These are phyloP conservation scores for Naematelia encephala DNA, from an alignment of 768 basidiomycete genomes.

Conservation along the genomic window DNA sequence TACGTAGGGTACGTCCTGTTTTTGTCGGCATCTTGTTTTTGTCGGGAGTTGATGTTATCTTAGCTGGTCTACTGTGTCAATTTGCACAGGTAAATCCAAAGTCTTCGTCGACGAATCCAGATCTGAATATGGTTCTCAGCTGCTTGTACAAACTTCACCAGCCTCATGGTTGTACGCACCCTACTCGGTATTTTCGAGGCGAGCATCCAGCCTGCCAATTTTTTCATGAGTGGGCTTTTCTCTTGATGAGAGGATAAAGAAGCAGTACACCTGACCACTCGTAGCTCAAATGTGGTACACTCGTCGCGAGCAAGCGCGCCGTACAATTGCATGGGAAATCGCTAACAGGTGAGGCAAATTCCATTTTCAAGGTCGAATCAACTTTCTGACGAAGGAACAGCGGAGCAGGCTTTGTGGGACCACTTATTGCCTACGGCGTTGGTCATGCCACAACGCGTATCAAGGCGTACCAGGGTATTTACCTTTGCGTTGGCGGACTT, in stretches of 20 bases:
- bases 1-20: background rate
- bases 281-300: constrained; percentile 48
- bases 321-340: constrained; percentile 47
- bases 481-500: constrained; percentile 37
- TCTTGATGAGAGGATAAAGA: too few relatives aligned
- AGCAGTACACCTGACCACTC: too few relatives aligned
- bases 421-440: constrained; percentile 28
- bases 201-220: constrained; percentile 56
- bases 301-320: constrained; percentile 30
- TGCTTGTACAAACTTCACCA: constrained; percentile 36
- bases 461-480: constrained; percentile 41
- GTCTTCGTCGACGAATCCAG: too few relatives aligned
- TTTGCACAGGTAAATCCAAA: too few relatives aligned
- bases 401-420: constrained; percentile 28
- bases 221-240: too few relatives aligned
- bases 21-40: too few relatives aligned
- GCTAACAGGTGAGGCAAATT: too few relatives aligned
- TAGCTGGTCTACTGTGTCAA: too few relatives aligned
- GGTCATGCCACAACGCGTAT: constrained; percentile 17
- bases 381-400: constrained; percentile 24
- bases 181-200: constrained; percentile 56
- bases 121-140: constrained; percentile 3
- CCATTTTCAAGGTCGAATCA: too few relatives aligned
- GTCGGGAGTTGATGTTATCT: too few relatives aligned
- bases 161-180: constrained; percentile 54